Evolutionary conservation across 306 rosid genomes (phyloP), one percentile per base, ranked within the genome.

Genomic region (Vicia sativa): DNA sequence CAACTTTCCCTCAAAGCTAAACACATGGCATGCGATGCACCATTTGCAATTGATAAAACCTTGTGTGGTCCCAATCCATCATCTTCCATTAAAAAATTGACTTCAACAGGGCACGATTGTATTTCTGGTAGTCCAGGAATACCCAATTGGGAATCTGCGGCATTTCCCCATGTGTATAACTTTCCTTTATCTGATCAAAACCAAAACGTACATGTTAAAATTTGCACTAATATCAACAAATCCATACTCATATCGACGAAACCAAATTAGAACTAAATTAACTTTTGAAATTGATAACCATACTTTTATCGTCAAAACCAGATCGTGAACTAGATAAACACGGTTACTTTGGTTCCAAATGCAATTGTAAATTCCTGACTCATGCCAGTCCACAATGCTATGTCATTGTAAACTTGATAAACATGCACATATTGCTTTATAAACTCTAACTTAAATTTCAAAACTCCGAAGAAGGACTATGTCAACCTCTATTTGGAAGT

Each of bases 151-250:
- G 89, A 88, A 77, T 90, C 96, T 50, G 45, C 70, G 19, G 92
- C 77, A 77, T 93, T 86, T 78, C 97, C 95, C 96, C 99, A 88
- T 89, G 79, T 83, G 80, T 75, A 93, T 81, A 90, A 72, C 87
- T 85, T 90, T 14, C 99, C 96, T 69, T 68, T 73, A 70, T 81
- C 98, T 93, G 84, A 65, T 66, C 58, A 65, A 31, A 80, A 75
- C 61, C 11, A 71, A 69, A 77, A 69, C 13, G 35, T 62, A 42
- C 0, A 44, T 15, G 62, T 41, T 56, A 68, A 76, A 18, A 46
- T 19, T 39, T 23, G 55, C 28, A 55, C 41, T 44, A 52, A 21
- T 21, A 21, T 21, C 23, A 2, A 21, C 23, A 21, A 21, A 21
- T 1, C 21, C 46, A 41, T 67, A 18, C 58, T 41, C 48, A 21